phyloP scores from a whole-genome alignment of 208 protist species.

The Naegleria gruberi region DNA sequence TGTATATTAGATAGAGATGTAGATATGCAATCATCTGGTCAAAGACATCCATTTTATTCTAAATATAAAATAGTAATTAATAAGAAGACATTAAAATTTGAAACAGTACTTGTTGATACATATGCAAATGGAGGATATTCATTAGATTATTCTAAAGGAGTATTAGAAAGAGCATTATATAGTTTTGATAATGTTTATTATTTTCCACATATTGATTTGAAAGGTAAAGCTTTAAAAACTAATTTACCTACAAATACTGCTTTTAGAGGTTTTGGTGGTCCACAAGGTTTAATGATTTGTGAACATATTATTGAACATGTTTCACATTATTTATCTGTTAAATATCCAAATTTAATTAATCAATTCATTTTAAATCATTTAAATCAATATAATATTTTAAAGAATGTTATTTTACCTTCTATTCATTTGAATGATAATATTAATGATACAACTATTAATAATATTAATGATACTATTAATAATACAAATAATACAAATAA shows the following conservation, averaged over 20 bases:
- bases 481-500: too few relatives aligned
- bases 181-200: conserved; percentile 66
- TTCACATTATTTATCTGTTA: conserved; percentile 9
- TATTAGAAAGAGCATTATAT: conserved; percentile 30
- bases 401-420: too few relatives aligned
- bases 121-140: conserved; percentile 21
- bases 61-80: conserved; percentile 12
- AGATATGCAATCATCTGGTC: conserved; percentile 61
- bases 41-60: conserved; percentile 22
- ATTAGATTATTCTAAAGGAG: conserved; percentile 13
- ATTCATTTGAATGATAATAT: too few relatives aligned
- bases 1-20: conserved; percentile 51
- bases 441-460: too few relatives aligned
- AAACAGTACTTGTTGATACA: not conserved
- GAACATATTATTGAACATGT: conserved; percentile 59
- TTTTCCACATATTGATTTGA: conserved; percentile 49
- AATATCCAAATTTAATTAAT: too few relatives aligned
- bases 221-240: conserved; percentile 52
- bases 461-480: not conserved
- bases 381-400: not conserved
- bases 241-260: conserved; percentile 70
- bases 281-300: conserved; percentile 53
- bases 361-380: too few relatives aligned
- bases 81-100: not conserved
- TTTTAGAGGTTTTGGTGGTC: conserved; percentile 69